phyloP scores from a whole-genome alignment of 306 rosid genomes.

The Pyrus pyrifolia region DNA sequence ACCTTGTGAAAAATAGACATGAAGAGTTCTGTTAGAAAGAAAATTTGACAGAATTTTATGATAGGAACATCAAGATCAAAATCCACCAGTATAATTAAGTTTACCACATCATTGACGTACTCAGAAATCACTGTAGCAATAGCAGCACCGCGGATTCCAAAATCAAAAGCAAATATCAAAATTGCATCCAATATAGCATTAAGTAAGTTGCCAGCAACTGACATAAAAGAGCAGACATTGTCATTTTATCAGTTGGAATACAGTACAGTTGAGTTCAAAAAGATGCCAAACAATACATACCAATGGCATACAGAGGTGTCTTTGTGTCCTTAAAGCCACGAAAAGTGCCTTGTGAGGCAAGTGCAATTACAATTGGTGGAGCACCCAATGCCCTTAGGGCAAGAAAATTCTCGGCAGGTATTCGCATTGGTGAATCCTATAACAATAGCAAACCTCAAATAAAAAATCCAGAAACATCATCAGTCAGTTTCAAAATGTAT shows the following conservation, averaged over 20 bases:
- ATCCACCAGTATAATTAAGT: constrained; percentile 39
- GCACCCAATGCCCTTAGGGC: constrained; percentile 85
- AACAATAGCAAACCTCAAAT: neutral
- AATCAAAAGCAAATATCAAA: constrained; percentile 52
- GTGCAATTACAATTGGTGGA: constrained; percentile 78
- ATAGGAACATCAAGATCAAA: constrained; percentile 20
- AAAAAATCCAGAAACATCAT: neutral
- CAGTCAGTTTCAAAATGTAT: neutral
- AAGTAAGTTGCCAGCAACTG: constrained; percentile 79
- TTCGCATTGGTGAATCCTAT: constrained; percentile 84
- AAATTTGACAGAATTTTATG: constrained; percentile 13
- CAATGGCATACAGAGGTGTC: constrained; percentile 83
- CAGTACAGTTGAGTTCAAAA: neutral
- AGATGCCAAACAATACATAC: constrained; percentile 29
- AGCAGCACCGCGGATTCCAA: constrained; percentile 90
- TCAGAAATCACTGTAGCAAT: constrained; percentile 82
- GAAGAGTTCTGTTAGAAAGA: constrained; percentile 20
- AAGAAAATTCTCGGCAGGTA: constrained; percentile 84
- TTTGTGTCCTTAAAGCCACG: constrained; percentile 92
- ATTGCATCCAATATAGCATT: constrained; percentile 66
- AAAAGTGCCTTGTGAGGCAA: constrained; percentile 94
- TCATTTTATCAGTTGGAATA: constrained; percentile 15
- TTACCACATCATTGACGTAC: constrained; percentile 90
- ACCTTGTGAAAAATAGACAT: constrained; percentile 44
- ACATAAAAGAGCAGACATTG: constrained; percentile 15